These are phyloP conservation scores for Panus rudis DNA, from an alignment of 768 basidiomycete species.

Conservation along the genomic window DNA sequence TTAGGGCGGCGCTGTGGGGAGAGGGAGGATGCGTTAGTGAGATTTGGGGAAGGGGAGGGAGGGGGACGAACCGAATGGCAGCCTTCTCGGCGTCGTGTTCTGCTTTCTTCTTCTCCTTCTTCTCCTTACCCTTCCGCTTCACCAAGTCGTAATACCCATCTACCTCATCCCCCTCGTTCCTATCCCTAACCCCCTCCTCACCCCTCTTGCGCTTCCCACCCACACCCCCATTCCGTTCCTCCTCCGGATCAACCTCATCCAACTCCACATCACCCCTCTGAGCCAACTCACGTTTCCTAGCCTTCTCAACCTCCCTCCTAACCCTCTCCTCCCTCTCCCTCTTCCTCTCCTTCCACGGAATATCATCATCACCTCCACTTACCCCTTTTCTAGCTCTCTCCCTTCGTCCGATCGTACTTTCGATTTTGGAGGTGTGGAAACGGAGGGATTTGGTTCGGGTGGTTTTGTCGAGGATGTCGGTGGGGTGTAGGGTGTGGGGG, in stretches of 20 bases:
- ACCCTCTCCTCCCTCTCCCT: constrained; percentile 53
- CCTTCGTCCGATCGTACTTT: constrained; percentile 69
- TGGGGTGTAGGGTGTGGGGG: constrained; percentile 52
- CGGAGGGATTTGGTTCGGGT: constrained; percentile 76
- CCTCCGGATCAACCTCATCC: constrained; percentile 47
- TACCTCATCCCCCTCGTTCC: constrained; percentile 38
- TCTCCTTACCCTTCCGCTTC: constrained; percentile 60
- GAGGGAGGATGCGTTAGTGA: constrained; percentile 6
- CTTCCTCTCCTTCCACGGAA: constrained; percentile 78
- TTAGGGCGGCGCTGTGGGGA: constrained; percentile 23
- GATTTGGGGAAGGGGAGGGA: not conserved
- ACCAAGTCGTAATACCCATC: constrained; percentile 92
- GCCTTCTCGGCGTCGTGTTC: constrained; percentile 66
- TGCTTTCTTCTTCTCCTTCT: constrained; percentile 73
- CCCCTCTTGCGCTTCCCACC: constrained; percentile 29
- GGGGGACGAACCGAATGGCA: constrained; percentile 44
- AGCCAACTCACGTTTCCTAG: too few species aligned
- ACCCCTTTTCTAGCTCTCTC: constrained; percentile 64
- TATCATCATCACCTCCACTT: constrained; percentile 88
- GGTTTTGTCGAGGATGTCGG: constrained; percentile 78
- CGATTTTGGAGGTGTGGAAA: constrained; percentile 92
- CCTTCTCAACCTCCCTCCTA: constrained; percentile 45
- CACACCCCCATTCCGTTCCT: constrained; percentile 15
- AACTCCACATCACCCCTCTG: constrained; percentile 63
- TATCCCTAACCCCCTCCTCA: constrained; percentile 30